A percentile compares a stretch with the other conserved stretches of the same genome.
phyloP scores from a whole-genome alignment of 2,329 filamentous ascomycete genomes.

The Colletotrichum simmondsii region DNA sequence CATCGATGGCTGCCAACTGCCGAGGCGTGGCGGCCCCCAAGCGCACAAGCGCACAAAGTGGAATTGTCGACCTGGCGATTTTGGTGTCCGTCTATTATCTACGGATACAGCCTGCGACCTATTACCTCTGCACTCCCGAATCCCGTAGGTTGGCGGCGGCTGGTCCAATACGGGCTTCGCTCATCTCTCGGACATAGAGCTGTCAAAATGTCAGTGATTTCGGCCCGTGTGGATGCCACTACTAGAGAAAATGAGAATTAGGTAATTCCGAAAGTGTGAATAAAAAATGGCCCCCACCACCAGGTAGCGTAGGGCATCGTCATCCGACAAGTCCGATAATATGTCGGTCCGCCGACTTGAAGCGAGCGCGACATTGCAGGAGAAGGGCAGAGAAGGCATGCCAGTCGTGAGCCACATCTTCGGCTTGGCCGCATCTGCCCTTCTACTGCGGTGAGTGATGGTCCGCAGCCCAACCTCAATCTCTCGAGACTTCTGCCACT shows the following conservation, averaged over 20 bases:
- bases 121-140: neutral
- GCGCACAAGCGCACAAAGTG: neutral
- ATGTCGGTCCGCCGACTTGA: conserved; percentile 5
- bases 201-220: neutral
- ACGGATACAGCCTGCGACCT: too few species aligned
- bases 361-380: neutral
- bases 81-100: neutral
- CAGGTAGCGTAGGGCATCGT: neutral
- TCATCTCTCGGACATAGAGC: neutral
- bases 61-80: neutral
- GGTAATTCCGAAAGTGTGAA: neutral
- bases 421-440: conserved; percentile 28
- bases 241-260: neutral
- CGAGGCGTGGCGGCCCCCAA: conserved; percentile 1
- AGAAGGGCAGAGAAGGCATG: neutral
- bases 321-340: conserved; percentile 20
- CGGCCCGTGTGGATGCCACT: neutral
- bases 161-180: neutral
- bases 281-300: neutral
- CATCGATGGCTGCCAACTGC: neutral
- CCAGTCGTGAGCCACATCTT: conserved; percentile 9
- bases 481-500: neutral
- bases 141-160: neutral
- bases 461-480: conserved; percentile 3
- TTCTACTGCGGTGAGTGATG: conserved; percentile 20